A percentile compares a stretch with the other conserved stretches of the same genome.
phyloP scores from a whole-genome alignment of 768 basidiomycete genomes.

The Agrocybe praecox region DNA sequence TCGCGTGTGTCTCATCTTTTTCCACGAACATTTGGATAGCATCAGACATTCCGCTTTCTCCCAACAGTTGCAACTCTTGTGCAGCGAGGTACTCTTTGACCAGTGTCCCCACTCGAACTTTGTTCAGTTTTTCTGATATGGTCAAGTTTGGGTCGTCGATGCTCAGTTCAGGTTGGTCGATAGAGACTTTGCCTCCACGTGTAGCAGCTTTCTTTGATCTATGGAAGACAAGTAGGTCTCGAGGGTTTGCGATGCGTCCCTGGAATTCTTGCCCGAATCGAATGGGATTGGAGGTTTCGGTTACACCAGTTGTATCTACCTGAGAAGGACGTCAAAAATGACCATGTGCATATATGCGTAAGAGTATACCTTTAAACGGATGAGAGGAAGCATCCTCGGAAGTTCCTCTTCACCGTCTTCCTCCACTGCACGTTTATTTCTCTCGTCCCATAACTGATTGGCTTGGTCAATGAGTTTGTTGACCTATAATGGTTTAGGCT shows the following conservation, averaged over 20 bases:
- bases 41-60: slow-evolving; percentile 89
- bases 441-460: slow-evolving; percentile 75
- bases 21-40: slow-evolving; percentile 96
- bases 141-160: slow-evolving; percentile 76
- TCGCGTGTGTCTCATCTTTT: slow-evolving; percentile 95
- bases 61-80: slow-evolving; percentile 90
- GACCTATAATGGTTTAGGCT: slow-evolving; percentile 48
- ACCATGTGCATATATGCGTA: neutral
- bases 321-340: slow-evolving; percentile 21
- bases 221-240: slow-evolving; percentile 91
- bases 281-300: slow-evolving; percentile 92
- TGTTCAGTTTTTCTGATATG: slow-evolving; percentile 73
- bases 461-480: slow-evolving; percentile 80
- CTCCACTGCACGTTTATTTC: slow-evolving; percentile 60
- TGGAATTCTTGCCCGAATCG: slow-evolving; percentile 96
- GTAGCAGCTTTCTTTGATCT: slow-evolving; percentile 68
- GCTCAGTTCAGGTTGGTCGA: slow-evolving; percentile 79
- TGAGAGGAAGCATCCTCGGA: slow-evolving; percentile 79
- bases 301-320: slow-evolving; percentile 92
- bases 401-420: slow-evolving; percentile 64
- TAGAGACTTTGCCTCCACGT: slow-evolving; percentile 57
- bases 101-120: slow-evolving; percentile 83
- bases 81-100: slow-evolving; percentile 91
- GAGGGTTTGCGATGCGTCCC: slow-evolving; percentile 89
- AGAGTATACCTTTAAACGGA: slow-evolving; percentile 72